Conservation (phyloP, 83 land plant genomes). For the Picea engelmannii region DNA sequence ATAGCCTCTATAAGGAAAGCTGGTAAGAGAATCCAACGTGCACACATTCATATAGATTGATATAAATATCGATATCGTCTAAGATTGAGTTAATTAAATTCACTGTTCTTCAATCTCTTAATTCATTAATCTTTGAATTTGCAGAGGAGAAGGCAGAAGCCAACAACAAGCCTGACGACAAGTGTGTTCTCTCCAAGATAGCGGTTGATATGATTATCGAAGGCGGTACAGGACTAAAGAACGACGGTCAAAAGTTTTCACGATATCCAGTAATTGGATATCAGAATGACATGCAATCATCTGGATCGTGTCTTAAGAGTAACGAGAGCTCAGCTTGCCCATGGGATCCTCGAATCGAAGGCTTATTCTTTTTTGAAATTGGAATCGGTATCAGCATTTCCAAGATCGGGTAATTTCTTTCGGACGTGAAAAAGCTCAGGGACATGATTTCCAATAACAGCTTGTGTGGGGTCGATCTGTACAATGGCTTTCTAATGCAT, state of each 20-base stretch:
- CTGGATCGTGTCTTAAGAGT: too few species aligned
- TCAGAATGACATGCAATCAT: conserved; percentile 12
- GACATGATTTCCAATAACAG: conserved; percentile 33
- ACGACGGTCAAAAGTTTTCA: conserved; percentile 11
- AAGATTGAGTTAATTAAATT: too few species aligned
- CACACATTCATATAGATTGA: too few species aligned
- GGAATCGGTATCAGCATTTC: conserved; percentile 17
- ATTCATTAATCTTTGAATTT: too few species aligned
- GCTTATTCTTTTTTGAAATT: conserved; percentile 26
- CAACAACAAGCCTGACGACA: neutral
- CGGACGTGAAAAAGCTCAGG: conserved; percentile 52
- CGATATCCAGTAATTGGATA: conserved; percentile 27
- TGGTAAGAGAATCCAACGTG: too few species aligned
- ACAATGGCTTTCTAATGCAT: conserved; percentile 66
- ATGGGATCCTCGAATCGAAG: conserved; percentile 30
- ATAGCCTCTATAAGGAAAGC: too few species aligned
- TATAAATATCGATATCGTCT: too few species aligned
- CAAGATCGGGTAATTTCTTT: conserved; percentile 43
- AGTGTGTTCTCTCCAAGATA: neutral
- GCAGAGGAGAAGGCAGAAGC: too few species aligned
- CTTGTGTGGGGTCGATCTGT: conserved; percentile 65
- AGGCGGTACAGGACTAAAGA: conserved; percentile 20
- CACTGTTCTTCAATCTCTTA: too few species aligned
- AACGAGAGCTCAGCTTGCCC: neutral
- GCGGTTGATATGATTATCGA: neutral